Base-by-base conservation (phyloP, 176 grass and related monocot genomes). In the Phoenix roebelenii region DNA sequence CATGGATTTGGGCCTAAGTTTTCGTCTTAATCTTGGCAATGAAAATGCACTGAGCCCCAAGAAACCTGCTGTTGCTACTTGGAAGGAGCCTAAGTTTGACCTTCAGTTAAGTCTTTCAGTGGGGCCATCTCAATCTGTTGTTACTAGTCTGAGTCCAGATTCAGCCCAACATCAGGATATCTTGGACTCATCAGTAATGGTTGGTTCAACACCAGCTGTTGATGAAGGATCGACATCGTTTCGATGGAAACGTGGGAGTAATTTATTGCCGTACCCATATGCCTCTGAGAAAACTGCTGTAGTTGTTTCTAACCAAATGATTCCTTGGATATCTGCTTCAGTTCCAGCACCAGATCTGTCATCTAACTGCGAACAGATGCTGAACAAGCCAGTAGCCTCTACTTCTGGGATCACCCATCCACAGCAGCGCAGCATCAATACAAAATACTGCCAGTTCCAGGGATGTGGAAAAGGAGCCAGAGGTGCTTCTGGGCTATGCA, bases 41-140 rank as follows among this genome's bases (percentile, higher is more conserved):
- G 59, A 63, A 73, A 55, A 25, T 62, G 29, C 57, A 54, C 25
- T 3, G 1, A 18, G 6, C 51, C n/a, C 59, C 18, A 73, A 73
- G 28, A 73, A 63, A 63, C 50, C 18, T 55, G 17, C 51, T 73
- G 2, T 56, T 54, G 23, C 25, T 72, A 50, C 20, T 73, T 28
- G 50, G 24, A 55, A 55, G 54, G 19, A 25, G 15, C 59, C 59
- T 55, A 73, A 73, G 20, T 53, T 54, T 39, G 70, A 73, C 19
- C 51, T 63, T 63, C 59, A 73, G 10, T 63, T 73, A 25, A 73
- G 70, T 63, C 60, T 73, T 63, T 73, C 59, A 5, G 2, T 63
- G n/a, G 70, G 70, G 0, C 15, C 26, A 63, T 73, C 59, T 25
- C 15, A 48, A 62, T 73, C 70, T 25, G 26, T n/a, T 55, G 17